Evolutionary conservation across 805 yeast species (phyloP), one percentile per base, ranked within the genome.

Genomic region (Debaryomyces prosopidis): DNA sequence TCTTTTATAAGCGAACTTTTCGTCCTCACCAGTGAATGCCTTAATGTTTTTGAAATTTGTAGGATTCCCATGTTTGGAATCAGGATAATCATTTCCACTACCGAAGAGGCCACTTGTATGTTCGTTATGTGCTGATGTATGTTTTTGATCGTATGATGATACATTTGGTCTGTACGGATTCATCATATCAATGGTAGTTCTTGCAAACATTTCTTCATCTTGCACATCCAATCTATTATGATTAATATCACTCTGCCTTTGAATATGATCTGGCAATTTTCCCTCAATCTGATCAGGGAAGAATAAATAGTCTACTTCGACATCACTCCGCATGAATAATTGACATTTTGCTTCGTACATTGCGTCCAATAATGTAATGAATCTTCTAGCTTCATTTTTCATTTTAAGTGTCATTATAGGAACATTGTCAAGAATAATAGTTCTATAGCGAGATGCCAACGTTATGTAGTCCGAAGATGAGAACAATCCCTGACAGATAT

Each of bases 11-110:
- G 91, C 89, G 63, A 85, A 85, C 64, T 75, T 76, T 57, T 85
- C 91, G 62, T 85, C 91, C 54, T 85, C 89, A 18, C 91, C 91
- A 0, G 89, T 85, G 54, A 85, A 85, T 8, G 82, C 80, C 9
- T 70, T 67, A 15, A 75, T 59, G 42, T 81, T 72, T 11, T 76
- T 69, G 52, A 72, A 81, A 53, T 80, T 49, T 30, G 41, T 14
- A 4, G 34, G 39, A 11, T 32, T 28, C 8, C 16, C 38, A n/a
- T 16, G 33, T 38, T 39, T 42, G 3, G 20, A 23, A 2, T 6
- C 14, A 10, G 14, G 40, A 16, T 52, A 53, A 11, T 43, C 44
- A 28, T 39, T 37, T 12, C 18, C 39, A 16, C 30, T 16, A 11
- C 23, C 36, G 6, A 44, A 18, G 36, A 41, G 27, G 12, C 69